Base-by-base conservation (phyloP, 2,329 filamentous ascomycete genomes). In the Cyclaneusma minus region DNA sequence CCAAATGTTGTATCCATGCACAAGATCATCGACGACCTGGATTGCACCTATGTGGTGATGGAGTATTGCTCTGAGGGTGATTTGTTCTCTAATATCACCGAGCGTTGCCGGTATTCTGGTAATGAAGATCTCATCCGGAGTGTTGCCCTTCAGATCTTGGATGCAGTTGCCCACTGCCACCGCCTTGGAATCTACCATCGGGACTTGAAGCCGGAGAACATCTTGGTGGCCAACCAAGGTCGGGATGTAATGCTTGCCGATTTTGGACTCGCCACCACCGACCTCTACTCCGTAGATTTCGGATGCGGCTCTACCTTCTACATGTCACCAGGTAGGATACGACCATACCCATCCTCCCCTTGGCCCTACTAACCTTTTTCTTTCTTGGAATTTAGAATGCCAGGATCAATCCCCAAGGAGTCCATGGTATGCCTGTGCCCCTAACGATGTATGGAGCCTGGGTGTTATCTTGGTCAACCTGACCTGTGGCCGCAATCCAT, bases 241-340 rank as follows among this genome's bases (percentile, higher is more conserved):
- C 71, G 77, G 56, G 89, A 83, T 18, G 82, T 93, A 47, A 93
- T 95, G 60, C 68, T 98, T 38, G 89, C 87, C 39, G 89, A 98
- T 55, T 98, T 98, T 64, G 89, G 89, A 49, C 69, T 98, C 29
- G 89, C 89, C 32, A 95, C 84, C 13, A 74, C 72, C 31, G 81
- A 87, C 38, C 65, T 72, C 38, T 64, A 76, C 40, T 93, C 87
- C 37, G 79, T 84, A 42, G 89, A 98, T 52, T 94, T 93, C 54
- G 89, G 89, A 45, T 98, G 89, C 51, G 89, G 89, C 36, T 95
- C 89, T 16, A 95, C 87, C 9, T 95, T 95, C 47, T 98, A 98
- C 60, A 98, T 95, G 89, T 93, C 84, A 48, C 89, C 89, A 69
- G 87, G 87, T 94, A 78, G 52, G 69, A 60, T 37, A 38, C 36